phyloP scores from a whole-genome alignment of 2,329 filamentous ascomycete genomes.

The Botryotinia narcissicola region DNA sequence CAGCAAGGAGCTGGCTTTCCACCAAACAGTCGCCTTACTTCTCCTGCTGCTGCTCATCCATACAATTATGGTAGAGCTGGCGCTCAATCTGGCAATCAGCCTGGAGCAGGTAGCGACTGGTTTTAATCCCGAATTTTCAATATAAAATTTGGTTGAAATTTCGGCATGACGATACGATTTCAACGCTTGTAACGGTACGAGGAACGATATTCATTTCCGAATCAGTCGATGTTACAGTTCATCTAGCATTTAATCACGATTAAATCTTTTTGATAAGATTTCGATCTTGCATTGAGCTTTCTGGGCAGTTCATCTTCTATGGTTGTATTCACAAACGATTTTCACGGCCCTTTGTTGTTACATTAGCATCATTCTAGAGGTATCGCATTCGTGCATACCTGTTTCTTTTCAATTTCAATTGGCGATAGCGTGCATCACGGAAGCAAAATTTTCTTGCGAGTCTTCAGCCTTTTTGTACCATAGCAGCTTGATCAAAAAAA shows the following conservation, averaged over 20 bases:
- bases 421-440: constrained; percentile 35
- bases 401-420: constrained; percentile 32
- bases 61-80: constrained; percentile 34
- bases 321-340: constrained; percentile 39
- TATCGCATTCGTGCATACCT: constrained; percentile 26
- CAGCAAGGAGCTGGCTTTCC: constrained; percentile 29
- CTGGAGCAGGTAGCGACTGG: constrained; percentile 36
- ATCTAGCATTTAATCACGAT: constrained; percentile 22
- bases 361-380: constrained; percentile 36
- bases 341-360: constrained; percentile 40
- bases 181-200: constrained; percentile 41
- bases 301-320: constrained; percentile 26
- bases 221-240: constrained; percentile 29
- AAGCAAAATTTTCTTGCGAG: constrained; percentile 27
- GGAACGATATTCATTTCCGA: constrained; percentile 37
- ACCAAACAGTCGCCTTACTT: constrained; percentile 30
- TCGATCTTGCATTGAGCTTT: constrained; percentile 9
- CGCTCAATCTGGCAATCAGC: constrained; percentile 31
- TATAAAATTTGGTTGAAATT: constrained; percentile 19
- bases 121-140: constrained; percentile 29
- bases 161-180: constrained; percentile 39
- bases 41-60: constrained; percentile 28
- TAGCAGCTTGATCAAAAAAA: constrained; percentile 37
- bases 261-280: constrained; percentile 11
- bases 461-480: constrained; percentile 38